Evolutionary conservation across 345 rosid genomes (phyloP).

Genomic region (Brassica cretica): DNA sequence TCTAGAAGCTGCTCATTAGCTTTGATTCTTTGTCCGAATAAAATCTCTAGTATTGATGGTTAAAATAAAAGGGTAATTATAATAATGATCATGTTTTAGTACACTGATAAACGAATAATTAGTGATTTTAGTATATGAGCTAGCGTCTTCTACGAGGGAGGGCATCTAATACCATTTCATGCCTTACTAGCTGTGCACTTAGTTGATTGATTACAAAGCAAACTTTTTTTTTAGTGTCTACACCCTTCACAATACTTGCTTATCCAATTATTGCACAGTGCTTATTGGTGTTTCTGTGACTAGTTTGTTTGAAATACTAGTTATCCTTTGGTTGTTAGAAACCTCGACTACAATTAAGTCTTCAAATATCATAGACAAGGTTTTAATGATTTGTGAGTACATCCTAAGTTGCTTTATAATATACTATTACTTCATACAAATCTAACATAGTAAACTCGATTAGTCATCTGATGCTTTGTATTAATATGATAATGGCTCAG

Average conservation of each 20-base stretch:
- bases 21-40: constrained; percentile 14
- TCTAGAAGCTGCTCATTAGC: constrained; percentile 26
- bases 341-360: not conserved
- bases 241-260: not conserved
- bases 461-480: not conserved
- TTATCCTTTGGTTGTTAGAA: too few relatives aligned
- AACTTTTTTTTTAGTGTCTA: not conserved
- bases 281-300: not conserved
- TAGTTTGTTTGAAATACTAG: too few relatives aligned
- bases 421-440: not conserved
- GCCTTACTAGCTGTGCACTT: not conserved
- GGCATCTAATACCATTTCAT: constrained; percentile 26
- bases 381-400: not conserved
- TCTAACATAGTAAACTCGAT: not conserved
- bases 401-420: not conserved
- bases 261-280: not conserved
- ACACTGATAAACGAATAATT: not conserved
- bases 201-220: not conserved
- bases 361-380: not conserved
- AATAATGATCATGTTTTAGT: constrained; percentile 4
- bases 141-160: constrained; percentile 1
- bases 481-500: not conserved
- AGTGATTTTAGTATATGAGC: constrained; percentile 1
- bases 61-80: not conserved
- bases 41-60: constrained; percentile 17